Evolutionary conservation across 306 rosid genomes (phyloP), one percentile per base, ranked within the genome.

Genomic region (Argentina anserina): DNA sequence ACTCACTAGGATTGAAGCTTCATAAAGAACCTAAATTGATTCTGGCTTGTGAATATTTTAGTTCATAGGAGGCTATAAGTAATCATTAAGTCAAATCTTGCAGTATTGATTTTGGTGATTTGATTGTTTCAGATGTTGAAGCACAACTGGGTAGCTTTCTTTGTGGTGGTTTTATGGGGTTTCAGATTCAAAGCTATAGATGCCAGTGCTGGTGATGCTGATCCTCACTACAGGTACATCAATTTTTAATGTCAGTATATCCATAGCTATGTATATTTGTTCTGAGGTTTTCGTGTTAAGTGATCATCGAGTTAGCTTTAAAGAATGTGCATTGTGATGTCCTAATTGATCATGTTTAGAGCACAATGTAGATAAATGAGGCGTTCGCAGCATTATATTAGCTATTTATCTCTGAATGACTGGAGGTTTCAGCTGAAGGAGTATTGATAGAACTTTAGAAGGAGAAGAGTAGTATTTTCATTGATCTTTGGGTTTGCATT

Each of bases 181-280:
- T 69, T 81, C 45, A 71, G 46, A 69, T 84, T 76, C 64, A 66
- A 76, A 72, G 79, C 71, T 43, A 47, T 83, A 72, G 78, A 90
- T 72, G 97, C 96, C 75, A 89, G 97, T 82, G 83, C 84, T 1
- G 97, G 98, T 63, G 98, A 90, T 84, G 82, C 82, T 77, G 89
- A 90, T 88, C 92, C 87, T 2, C 90, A 2, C 26, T 93, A 83
- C 75, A 85, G 97, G 97, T 90, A 58, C 11, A 56, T 56, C 81
- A 36, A 69, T 68, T 45, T 2, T 7, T 71, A 7, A 12, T 10
- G 0, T 34, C 2, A 5, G 31, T 33, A 49, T 49, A 13, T 25
- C n/a, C 3, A 34, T 13, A 34, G 6, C 29, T 49, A 20, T 31
- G 11, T 40, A n/a, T 71, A 40, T 40, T 40, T 2, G 25, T 56